Base-by-base conservation (phyloP, 179 eudicot species). In the Silene noctiflora region DNA sequence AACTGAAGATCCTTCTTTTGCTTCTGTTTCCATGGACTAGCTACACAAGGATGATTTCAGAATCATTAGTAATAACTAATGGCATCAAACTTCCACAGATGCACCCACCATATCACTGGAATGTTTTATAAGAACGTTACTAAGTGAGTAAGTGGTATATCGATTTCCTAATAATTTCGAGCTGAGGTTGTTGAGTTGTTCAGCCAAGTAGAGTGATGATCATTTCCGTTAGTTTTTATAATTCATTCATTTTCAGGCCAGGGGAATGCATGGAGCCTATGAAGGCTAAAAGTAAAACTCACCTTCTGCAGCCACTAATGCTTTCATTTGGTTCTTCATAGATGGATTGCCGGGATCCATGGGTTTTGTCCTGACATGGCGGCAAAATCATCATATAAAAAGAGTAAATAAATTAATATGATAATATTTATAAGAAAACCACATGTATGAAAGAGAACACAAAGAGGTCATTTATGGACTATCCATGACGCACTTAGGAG, bases 261-360 rank as follows among this genome's bases (percentile, higher is more conserved):
- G 39, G 63, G 69, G 66, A 42, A 19, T 46, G 33, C 76, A 17
- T 3, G 51, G 53, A 73, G 25, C 22, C 22, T 35, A 61, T 21
- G 68, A 46, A 46, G 21, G 59, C 59, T 44, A 44, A 44, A 44
- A 75, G 22, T 24, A 29, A 64, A 25, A 78, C 90, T 89, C 89
- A 95, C 99, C 86, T 77, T 93, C 97, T 21, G 87, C 91, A 81
- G 94, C 94, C 80, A 89, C 98, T 63, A 91, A 44, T 78, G 91
- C 97, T 89, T 90, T 94, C 77, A 83, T 82, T 82, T 90, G 96
- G 84, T 69, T 90, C 91, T 91, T 90, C 92, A 79, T 88, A 44
- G 94, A 80, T 35, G 97, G 89, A 78, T 89, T 96, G 77, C 83
- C 82, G 71, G 85, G 92, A 55, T 96, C 97, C 83, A 96, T 77